These are phyloP conservation scores for Lunularia cruciata DNA, from an alignment of 225 moss, liverwort and hornwort species.

Conservation along the genomic window DNA sequence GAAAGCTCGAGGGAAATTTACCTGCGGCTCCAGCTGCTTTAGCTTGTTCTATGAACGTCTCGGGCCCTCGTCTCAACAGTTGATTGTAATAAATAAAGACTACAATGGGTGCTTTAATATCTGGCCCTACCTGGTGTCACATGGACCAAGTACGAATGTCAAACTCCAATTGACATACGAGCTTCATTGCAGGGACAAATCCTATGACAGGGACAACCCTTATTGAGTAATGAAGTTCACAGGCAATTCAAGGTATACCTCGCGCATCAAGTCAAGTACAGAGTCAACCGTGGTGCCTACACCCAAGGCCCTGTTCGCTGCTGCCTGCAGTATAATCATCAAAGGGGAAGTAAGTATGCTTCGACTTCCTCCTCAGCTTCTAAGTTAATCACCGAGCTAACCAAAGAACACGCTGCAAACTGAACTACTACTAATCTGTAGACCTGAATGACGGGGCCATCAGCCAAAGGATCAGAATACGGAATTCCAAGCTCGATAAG, in stretches of 20 bases:
- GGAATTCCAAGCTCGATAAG: constrained; percentile 84
- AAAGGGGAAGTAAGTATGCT: constrained; percentile 5
- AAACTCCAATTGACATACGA: not conserved
- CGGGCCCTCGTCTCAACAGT: constrained; percentile 63
- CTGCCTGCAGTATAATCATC: constrained; percentile 52
- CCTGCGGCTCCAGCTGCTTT: constrained; percentile 76
- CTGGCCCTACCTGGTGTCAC: constrained; percentile 50
- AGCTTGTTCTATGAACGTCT: constrained; percentile 56
- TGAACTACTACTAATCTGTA: constrained; percentile 11
- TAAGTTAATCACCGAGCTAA: not conserved
- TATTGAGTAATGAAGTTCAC: too few relatives aligned
- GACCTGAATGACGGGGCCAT: constrained; percentile 86
- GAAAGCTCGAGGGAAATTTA: constrained; percentile 22
- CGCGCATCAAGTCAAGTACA: constrained; percentile 68
- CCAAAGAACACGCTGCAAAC: not conserved
- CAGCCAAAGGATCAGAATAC: constrained; percentile 79
- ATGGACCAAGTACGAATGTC: not conserved
- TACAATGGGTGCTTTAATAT: constrained; percentile 68
- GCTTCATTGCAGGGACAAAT: not conserved
- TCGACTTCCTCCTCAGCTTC: not conserved
- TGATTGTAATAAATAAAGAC: constrained; percentile 83
- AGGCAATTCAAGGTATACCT: constrained; percentile 40
- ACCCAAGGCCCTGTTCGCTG: constrained; percentile 66
- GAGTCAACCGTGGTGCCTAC: constrained; percentile 75
- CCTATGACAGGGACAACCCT: not conserved